Evolutionary conservation across 2,329 filamentous ascomycete genomes (phyloP), one percentile per base, ranked within the genome.

Genomic region (Sporothrix globosa): DNA sequence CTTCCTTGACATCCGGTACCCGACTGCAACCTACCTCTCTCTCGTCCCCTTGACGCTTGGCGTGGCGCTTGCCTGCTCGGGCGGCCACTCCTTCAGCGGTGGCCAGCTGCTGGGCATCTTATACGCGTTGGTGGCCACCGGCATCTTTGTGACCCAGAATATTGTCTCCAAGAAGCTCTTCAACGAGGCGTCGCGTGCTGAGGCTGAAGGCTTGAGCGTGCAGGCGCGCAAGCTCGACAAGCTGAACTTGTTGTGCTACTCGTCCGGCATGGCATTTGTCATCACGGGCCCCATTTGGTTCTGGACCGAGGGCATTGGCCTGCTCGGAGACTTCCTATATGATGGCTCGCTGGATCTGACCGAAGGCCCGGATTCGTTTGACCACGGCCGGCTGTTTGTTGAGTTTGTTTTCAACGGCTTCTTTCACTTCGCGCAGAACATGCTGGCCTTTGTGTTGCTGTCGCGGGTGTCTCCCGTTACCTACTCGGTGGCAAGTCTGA

Each of bases 111-210:
- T 96, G 67, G 96, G 96, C n/a, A 91, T 99, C 21, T 76, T 95
- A 13, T 95, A 94, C 76, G 94, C 96, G 3, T 90, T 99, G 50
- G 83, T 92, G 46, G 94, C 93, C n/a, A 93, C 96, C 9, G 83
- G 98, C 70, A 91, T 98, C 74, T 99, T 99, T 77, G 96, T 99
- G 48, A 96, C 93, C 0, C 96, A 99, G 78, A 99, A 99, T 78
- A 99, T 99, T 70, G 97, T 97, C 74, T 98, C 95, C 24, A 99
- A 99, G 81, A 92, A 93, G 74, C 88, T 99, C 11, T 99, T 99
- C 84, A 99, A 97, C 79, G 94, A 97, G 78, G 93, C 92, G 7
- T 91, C 93, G 7, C 90, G 90, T 71, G 92, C 92, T 2, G 95
- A 97, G 80, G 88, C 90, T 9, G 92, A 97, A 69, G 87, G 87